phyloP scores from a whole-genome alignment of 768 basidiomycete species.

The Tricholoma terreum region DNA sequence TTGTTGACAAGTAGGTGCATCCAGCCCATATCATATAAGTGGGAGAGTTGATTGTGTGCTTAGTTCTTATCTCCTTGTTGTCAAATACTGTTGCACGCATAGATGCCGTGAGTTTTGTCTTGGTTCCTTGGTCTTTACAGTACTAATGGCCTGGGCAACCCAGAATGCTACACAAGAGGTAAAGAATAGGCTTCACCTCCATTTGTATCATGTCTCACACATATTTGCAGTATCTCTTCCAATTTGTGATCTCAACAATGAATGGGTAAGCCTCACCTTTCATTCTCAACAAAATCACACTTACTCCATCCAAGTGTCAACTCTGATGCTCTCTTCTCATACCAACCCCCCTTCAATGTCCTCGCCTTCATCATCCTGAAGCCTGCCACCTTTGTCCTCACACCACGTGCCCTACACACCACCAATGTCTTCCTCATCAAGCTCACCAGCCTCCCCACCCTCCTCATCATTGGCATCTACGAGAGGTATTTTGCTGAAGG shows the following conservation, averaged over 20 bases:
- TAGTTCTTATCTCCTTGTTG: constrained; percentile 82
- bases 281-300: not conserved
- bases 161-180: constrained; percentile 49
- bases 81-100: constrained; percentile 89
- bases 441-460: constrained; percentile 76
- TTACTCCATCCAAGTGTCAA: constrained; percentile 58
- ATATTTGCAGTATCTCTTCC: constrained; percentile 74
- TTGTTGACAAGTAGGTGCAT: constrained; percentile 67
- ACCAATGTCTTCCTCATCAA: constrained; percentile 85
- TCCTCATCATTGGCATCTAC: constrained; percentile 73
- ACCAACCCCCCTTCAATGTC: constrained; percentile 88
- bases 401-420: constrained; percentile 77
- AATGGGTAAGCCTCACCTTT: constrained; percentile 60
- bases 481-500: constrained; percentile 67
- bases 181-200: not conserved
- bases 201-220: constrained; percentile 34
- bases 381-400: constrained; percentile 71
- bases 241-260: constrained; percentile 81
- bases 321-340: constrained; percentile 86
- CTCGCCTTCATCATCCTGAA: constrained; percentile 78
- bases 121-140: not conserved
- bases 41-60: not conserved
- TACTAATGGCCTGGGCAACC: not conserved
- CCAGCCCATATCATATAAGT: not conserved
- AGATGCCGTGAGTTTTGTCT: constrained; percentile 45